Evolutionary conservation across 148 eudicot genomes (phyloP), one percentile per base, ranked within the genome.

Genomic region (Chenopodium quinoa): DNA sequence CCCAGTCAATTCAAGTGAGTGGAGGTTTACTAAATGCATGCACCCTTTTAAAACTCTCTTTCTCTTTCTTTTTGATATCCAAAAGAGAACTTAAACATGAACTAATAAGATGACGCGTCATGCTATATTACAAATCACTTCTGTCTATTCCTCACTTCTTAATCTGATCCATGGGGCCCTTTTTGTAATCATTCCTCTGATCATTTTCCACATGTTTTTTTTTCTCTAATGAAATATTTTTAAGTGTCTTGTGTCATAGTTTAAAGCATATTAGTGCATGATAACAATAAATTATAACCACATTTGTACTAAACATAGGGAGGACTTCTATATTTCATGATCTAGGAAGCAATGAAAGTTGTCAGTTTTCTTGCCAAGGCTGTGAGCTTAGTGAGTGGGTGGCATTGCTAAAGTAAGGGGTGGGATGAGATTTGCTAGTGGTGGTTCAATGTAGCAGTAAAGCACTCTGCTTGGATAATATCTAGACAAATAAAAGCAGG

Each of bases 1-100:
- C 97, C 87, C 99, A 95, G 85, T 91, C 97, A 75, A 93, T 95
- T 78, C 97, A 93, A 86, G 99, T 95, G 82, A 76, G 85, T 79
- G 56, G 4, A 63, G 65, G 14, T 31, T 56, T 62, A 27, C 74
- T 12, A 22, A 44, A 50, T 48, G 25, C 78, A 50, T 80, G 58
- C 40, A 19, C 40, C 9, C 46, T 79, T 83, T 58, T 16, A 56
- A 5, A 3, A 14, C 14, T 72, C 75, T 46, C 75, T 71, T 7
- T 34, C 73, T 69, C 73, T 34, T 1, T 32, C 73, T 32, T 20
- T 71, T 40, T 7, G 47, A 1, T 48, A 4, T 6, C 11, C 19
- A 32, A 77, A 46, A 31, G 31, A 76, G 67, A 48, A 48, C 71
- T 67, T 66, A 27, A 19, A 27, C 20, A 66, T 11, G 37, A 67